A percentile compares a stretch with the other conserved stretches of the same genome.
Conservation (phyloP, 441 rosid genomes). For the Populus hybrid region DNA sequence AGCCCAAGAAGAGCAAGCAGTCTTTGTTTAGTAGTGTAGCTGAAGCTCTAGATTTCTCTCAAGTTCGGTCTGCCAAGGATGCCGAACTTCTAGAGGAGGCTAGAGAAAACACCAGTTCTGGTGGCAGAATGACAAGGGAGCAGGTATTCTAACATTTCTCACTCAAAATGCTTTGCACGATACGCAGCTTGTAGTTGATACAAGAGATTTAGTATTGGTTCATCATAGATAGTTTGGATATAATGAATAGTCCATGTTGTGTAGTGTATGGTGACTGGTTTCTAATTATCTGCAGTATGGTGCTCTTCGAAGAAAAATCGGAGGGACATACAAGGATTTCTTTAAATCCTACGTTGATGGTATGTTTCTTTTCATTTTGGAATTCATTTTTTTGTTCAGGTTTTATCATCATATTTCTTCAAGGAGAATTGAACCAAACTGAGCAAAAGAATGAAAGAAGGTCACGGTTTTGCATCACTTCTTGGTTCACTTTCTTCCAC, state of each 20-base stretch:
- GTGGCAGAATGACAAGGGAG: slow-evolving; percentile 60
- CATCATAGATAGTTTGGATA: not conserved
- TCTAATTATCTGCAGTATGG: slow-evolving; percentile 58
- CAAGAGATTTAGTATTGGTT: not conserved
- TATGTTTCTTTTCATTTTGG: slow-evolving; percentile 7
- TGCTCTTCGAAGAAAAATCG: slow-evolving; percentile 89
- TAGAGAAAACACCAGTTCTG: slow-evolving; percentile 66
- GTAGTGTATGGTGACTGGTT: not conserved
- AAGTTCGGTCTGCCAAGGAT: slow-evolving; percentile 70
- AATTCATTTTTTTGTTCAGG: not conserved
- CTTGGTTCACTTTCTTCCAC: not conserved
- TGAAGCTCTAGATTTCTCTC: slow-evolving; percentile 83
- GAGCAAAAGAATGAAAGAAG: not conserved
- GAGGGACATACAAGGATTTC: slow-evolving; percentile 93
- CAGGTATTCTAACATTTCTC: slow-evolving; percentile 41
- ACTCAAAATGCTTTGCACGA: not conserved
- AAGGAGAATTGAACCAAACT: not conserved
- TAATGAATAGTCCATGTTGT: not conserved
- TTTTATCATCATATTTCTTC: not conserved
- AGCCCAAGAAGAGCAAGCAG: slow-evolving; percentile 49
- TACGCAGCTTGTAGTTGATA: not conserved
- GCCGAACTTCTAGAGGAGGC: slow-evolving; percentile 79
- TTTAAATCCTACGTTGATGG: slow-evolving; percentile 86
- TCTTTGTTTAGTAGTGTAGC: slow-evolving; percentile 62
- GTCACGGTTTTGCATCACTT: not conserved